A percentile compares a stretch with the other conserved stretches of the same genome.
These are phyloP conservation scores for Coniochaeta sp. DNA, from an alignment of 2,329 filamentous ascomycete genomes.

Conservation along the genomic window DNA sequence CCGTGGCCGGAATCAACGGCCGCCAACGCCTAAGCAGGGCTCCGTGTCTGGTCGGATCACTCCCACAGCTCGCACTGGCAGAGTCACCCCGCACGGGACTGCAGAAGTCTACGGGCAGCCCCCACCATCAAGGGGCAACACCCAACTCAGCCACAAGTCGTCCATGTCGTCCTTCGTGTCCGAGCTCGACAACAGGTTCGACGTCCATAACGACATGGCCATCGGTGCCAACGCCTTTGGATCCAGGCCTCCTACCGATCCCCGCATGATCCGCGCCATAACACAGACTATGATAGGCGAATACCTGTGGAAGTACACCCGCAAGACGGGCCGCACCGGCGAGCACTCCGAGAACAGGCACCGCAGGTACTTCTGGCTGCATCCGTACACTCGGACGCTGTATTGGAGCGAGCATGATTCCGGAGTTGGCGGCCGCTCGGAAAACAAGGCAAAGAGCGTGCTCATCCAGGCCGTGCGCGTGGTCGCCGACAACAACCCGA, in stretches of 20 bases:
- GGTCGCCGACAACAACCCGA: constrained; percentile 88
- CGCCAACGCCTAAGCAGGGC: constrained; percentile 53
- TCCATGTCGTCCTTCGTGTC: constrained; percentile 95
- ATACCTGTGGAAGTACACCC: constrained; percentile 98
- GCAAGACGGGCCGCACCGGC: constrained; percentile 82
- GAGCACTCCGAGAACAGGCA: constrained; percentile 87
- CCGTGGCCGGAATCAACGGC: constrained; percentile 37
- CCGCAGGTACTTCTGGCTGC: constrained; percentile 96
- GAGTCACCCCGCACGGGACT: constrained; percentile 38
- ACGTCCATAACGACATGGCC: constrained; percentile 56
- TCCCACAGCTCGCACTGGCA: constrained; percentile 45
- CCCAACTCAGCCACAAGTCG: constrained; percentile 54
- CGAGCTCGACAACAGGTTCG: constrained; percentile 87
- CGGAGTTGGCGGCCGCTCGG: constrained; percentile 65
- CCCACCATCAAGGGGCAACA: constrained; percentile 35
- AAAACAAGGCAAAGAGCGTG: constrained; percentile 80
- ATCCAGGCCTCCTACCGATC: constrained; percentile 62
- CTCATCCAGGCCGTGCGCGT: constrained; percentile 89
- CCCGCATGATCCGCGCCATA: constrained; percentile 97
- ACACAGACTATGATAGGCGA: constrained; percentile 99
- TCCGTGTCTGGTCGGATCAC: constrained; percentile 46
- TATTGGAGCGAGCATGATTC: constrained; percentile 97
- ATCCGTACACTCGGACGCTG: constrained; percentile 90
- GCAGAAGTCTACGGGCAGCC: constrained; percentile 32
- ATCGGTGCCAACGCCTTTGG: constrained; percentile 52